phyloP scores from a whole-genome alignment of 139 green algal genomes.

The Chlorella sorokiniana region DNA sequence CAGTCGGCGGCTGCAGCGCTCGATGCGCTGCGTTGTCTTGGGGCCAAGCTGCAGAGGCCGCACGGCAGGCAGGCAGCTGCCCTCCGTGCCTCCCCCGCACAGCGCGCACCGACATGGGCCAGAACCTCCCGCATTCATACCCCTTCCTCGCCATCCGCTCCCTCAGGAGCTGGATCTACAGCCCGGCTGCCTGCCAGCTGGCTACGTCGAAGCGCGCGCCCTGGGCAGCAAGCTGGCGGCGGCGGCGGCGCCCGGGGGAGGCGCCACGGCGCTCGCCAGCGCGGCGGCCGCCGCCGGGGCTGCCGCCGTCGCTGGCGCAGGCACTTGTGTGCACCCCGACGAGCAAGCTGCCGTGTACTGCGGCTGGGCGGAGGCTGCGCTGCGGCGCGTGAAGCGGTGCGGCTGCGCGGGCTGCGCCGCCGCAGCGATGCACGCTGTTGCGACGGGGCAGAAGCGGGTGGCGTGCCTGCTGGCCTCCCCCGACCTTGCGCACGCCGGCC shows the following conservation, averaged over 20 bases:
- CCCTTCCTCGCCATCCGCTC: too few relatives aligned
- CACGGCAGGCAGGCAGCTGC: too few relatives aligned
- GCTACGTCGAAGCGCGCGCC: conserved; percentile 30
- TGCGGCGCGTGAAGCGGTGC: conserved; percentile 72
- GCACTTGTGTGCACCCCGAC: conserved; percentile 41
- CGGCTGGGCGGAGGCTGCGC: conserved; percentile 70
- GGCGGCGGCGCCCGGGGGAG: too few relatives aligned
- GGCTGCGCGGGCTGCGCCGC: conserved; percentile 68
- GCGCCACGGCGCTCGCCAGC: neutral
- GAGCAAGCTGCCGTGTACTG: conserved; percentile 74
- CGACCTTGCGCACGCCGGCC: neutral
- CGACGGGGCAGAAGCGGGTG: conserved; percentile 64
- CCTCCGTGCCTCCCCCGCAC: too few relatives aligned
- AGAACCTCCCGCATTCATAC: neutral
- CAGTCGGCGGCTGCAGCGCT: too few relatives aligned
- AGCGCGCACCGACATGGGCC: too few relatives aligned
- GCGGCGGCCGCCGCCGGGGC: neutral
- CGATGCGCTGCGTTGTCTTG: too few relatives aligned
- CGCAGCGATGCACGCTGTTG: conserved; percentile 60
- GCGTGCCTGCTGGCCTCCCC: conserved; percentile 53
- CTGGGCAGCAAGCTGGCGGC: conserved; percentile 5
- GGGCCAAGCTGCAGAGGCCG: too few relatives aligned
- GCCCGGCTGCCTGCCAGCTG: conserved; percentile 37
- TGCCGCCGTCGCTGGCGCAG: conserved; percentile 30
- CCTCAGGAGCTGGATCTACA: conserved; percentile 27